phyloP scores from a whole-genome alignment of 306 rosid species.

The Delonix regia region DNA sequence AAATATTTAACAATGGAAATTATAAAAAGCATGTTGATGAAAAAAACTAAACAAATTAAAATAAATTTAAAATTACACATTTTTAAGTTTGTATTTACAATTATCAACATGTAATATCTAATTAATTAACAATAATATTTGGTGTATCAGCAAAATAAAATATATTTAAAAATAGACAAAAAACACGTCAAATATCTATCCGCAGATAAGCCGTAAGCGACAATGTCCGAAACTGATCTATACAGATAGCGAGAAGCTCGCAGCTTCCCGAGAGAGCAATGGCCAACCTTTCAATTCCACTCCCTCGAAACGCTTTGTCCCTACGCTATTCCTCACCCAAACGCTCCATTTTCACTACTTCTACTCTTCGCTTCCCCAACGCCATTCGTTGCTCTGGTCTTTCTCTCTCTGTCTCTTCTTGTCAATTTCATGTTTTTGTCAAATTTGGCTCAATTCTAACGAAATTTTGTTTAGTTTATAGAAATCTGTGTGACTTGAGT shows the following conservation, averaged over 20 bases:
- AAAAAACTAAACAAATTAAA: too few species aligned
- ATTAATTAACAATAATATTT: too few species aligned
- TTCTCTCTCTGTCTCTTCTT: neutral
- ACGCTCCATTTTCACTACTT: constrained; percentile 35
- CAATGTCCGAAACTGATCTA: constrained; percentile 2
- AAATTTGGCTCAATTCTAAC: neutral
- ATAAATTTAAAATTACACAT: too few species aligned
- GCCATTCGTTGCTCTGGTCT: constrained; percentile 63
- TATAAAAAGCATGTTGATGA: too few species aligned
- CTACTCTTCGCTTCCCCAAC: constrained; percentile 24
- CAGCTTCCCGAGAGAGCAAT: constrained; percentile 33
- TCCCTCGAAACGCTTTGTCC: constrained; percentile 51
- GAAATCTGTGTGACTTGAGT: neutral
- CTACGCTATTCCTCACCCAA: constrained; percentile 43
- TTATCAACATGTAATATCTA: too few species aligned
- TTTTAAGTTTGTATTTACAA: too few species aligned
- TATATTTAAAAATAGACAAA: too few species aligned
- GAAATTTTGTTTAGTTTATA: neutral
- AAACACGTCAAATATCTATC: constrained; percentile 53
- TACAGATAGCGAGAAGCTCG: constrained; percentile 1
- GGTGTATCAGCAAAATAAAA: too few species aligned
- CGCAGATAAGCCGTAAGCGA: constrained; percentile 32
- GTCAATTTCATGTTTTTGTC: neutral
- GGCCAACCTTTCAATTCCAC: constrained; percentile 65
- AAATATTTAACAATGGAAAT: too few species aligned